Conservation (phyloP, 1,284 basidiomycete species). For the Ganoderma lucidum region DNA sequence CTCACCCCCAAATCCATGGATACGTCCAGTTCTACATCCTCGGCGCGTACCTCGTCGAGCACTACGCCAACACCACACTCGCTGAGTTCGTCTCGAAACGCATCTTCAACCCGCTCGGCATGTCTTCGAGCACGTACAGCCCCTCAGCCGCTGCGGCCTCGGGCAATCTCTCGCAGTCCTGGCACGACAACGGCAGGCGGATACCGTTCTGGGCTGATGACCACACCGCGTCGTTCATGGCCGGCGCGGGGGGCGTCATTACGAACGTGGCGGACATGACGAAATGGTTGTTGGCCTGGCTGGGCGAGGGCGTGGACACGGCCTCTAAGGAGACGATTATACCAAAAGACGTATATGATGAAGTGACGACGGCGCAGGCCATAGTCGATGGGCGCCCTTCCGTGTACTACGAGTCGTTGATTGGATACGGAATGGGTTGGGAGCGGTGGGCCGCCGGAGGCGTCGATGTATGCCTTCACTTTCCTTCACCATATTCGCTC, state of each 20-base stretch:
- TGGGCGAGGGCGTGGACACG: constrained; percentile 53
- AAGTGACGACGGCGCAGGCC: constrained; percentile 46
- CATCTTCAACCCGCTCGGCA: constrained; percentile 16
- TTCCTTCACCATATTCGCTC: background rate
- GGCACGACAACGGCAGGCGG: constrained; percentile 11
- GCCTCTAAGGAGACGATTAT: constrained; percentile 49
- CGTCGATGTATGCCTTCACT: background rate
- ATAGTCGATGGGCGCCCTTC: constrained; percentile 21
- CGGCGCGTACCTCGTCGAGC: constrained; percentile 10
- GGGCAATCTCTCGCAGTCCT: constrained; percentile 11
- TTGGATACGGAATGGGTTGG: constrained; percentile 54
- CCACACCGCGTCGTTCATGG: constrained; percentile 27
- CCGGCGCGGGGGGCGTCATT: constrained; percentile 44
- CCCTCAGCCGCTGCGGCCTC: constrained; percentile 4
- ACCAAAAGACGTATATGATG: constrained; percentile 46
- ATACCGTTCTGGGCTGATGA: constrained; percentile 12
- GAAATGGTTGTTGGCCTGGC: constrained; percentile 52
- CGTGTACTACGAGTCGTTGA: constrained; percentile 26
- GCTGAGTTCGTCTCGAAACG: constrained; percentile 11
- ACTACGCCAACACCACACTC: constrained; percentile 6
- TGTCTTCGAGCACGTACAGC: constrained; percentile 16
- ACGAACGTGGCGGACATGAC: constrained; percentile 43
- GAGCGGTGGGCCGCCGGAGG: constrained; percentile 37
- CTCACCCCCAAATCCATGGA: background rate
- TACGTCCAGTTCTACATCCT: constrained; percentile 15